A percentile compares a stretch with the other conserved stretches of the same genome.
phyloP scores from a whole-genome alignment of 495 filamentous ascomycete genomes.

The Penicillium chermesinum region DNA sequence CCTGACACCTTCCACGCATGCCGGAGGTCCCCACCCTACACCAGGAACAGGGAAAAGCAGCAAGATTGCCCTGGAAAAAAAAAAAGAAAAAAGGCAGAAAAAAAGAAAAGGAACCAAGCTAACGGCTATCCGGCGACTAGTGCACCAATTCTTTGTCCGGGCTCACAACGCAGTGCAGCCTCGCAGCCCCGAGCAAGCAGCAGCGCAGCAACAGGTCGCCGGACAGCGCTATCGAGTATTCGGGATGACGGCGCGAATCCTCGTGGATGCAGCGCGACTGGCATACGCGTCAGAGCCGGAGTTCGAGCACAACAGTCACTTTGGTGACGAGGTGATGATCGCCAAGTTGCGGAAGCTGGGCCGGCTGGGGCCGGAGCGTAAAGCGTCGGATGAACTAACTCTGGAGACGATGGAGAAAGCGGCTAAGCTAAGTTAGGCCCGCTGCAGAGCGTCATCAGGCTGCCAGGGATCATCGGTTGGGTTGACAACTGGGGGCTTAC shows the following conservation, averaged over 20 bases:
- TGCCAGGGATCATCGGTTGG: neutral
- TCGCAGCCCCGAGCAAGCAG: slow-evolving; percentile 46
- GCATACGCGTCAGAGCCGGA: slow-evolving; percentile 78
- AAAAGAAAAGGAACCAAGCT: neutral
- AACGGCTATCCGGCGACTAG: slow-evolving; percentile 20
- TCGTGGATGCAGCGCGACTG: slow-evolving; percentile 79
- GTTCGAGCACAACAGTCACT: slow-evolving; percentile 75
- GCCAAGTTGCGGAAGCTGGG: slow-evolving; percentile 55
- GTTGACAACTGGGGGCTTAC: neutral
- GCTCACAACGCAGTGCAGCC: too few relatives aligned
- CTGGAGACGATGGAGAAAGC: slow-evolving; percentile 54
- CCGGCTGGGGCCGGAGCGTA: slow-evolving; percentile 50
- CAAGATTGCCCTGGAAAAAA: neutral
- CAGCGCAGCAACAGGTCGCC: slow-evolving; percentile 32
- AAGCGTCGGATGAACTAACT: slow-evolving; percentile 44
- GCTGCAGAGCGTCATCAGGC: neutral
- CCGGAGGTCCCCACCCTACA: too few relatives aligned
- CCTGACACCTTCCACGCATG: too few relatives aligned
- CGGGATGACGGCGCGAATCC: slow-evolving; percentile 85
- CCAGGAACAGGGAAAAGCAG: too few relatives aligned
- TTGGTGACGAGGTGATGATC: slow-evolving; percentile 78
- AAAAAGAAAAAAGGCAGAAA: neutral
- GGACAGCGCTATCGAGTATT: slow-evolving; percentile 74
- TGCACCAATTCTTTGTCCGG: slow-evolving; percentile 84
- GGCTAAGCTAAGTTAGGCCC: slow-evolving; percentile 42